Evolutionary conservation across 805 yeast species (phyloP), one percentile per base, ranked within the genome.

Genomic region (Wickerhamomyces bisporus): DNA sequence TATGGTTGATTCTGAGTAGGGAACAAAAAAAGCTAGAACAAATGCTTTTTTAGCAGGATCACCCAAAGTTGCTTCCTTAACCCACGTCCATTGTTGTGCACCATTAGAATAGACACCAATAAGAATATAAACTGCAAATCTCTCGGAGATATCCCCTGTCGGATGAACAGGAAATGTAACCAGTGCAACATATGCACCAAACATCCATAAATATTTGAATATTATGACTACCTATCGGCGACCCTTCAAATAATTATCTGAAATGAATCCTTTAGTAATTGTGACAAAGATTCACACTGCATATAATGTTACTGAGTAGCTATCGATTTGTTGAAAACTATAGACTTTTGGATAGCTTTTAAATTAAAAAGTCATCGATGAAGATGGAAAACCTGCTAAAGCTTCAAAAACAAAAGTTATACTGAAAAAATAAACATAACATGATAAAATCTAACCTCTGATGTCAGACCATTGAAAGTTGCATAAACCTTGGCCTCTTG

Each of bases 1-100:
- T 23, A 30, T 23, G 44, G 44, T 25, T 41, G 44, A 15, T 37
- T 29, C 18, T 31, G 14, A 13, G 41, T 40, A 26, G 37, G 40
- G 34, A 36, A 40, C 6, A 28, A 23, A 15, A 40, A 26, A 12
- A 32, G 42, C 42, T 16, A 37, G 29, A 25, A 40, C 41, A 29
- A 45, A 42, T 5, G 49, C 46, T 32, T 40, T 32, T 27, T 40
- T 42, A 5, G 34, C 35, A 16, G 44, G 44, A 11, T 42, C 43
- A 20, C 42, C 46, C 11, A 35, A 6, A 10, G 38, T 24, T 3
- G 42, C 27, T 30, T 45, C 49, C n/a, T 38, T 35, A 3, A 26
- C 39, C 43, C 45, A 43, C 5, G 39, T 33, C 45, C 45, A 45
- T 32, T 26, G 26, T 17, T 34, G 30, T 8, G 36, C 41, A 23